Conservation (phyloP, 164 flowering plant genomes). For the Vitis rotundifolia region DNA sequence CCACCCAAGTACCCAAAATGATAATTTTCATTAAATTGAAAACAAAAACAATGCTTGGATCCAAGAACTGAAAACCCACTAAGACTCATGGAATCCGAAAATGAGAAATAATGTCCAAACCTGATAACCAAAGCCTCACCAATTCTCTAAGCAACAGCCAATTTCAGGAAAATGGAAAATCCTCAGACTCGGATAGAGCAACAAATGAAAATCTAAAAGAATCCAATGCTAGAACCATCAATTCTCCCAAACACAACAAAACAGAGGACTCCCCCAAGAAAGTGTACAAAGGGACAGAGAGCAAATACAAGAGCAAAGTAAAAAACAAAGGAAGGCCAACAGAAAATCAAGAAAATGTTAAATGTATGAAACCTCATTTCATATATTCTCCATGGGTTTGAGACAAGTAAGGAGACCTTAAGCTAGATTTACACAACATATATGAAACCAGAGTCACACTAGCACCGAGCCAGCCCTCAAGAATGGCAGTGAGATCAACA, state of each 20-base stretch:
- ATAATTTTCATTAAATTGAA: constrained; percentile 17
- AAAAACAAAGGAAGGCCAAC: too few species aligned
- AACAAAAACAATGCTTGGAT: background rate
- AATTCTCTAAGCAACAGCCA: background rate
- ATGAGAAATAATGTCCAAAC: constrained; percentile 4
- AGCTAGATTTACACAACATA: too few species aligned
- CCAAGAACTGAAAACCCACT: background rate
- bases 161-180: background rate
- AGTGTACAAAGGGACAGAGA: too few species aligned
- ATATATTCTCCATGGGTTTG: too few species aligned
- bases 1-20: background rate
- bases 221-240: background rate
- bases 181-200: background rate
- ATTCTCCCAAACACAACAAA: background rate
- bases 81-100: constrained; percentile 7
- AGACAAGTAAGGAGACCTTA: too few species aligned
- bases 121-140: background rate
- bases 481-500: too few species aligned
- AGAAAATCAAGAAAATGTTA: too few species aligned
- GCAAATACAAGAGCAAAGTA: too few species aligned
- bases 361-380: too few species aligned
- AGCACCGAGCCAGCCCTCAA: too few species aligned
- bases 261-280: too few species aligned
- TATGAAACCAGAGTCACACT: too few species aligned
- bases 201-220: background rate